Evolutionary conservation across 371 early-diverging fungal genomes (phyloP), one percentile per base, ranked within the genome.

Genomic region (Entomophthora muscae): DNA sequence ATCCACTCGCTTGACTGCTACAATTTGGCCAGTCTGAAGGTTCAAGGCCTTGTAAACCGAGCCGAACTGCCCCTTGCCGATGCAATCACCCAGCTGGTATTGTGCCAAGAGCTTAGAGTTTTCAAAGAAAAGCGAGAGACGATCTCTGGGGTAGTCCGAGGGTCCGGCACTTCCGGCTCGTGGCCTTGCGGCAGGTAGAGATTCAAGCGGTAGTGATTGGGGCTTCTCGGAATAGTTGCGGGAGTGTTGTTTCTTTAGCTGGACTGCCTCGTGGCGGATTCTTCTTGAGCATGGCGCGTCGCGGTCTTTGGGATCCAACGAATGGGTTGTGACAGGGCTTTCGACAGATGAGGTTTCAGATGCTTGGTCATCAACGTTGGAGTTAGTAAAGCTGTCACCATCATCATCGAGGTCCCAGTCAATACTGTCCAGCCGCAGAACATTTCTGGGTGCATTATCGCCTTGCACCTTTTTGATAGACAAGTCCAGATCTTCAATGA

Each of bases 41-140:
- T 94, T 88, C 12, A 95, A 75, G 1, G 87, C 91, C 32, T 89
- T 78, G 69, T 89, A 88, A 0, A 94, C 95, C 0, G 85, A 71
- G 7, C 91, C 95, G 70, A 91, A 92, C 53, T 91, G 92, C 1
- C 95, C 95, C 67, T 87, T 84, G 1, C 95, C 95, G 29, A 94
- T 88, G 64, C 89, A 90, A 64, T 90, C 88, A 5, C 93, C 92
- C 10, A 90, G 76, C 77, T 91, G 87, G 78, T 81, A 66, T 57
- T 66, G 55, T 24, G 63, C n/a, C 12, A 53, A 5, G 26, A 30
- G 31, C 22, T 31, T 31, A 29, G 53, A n/a, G 2, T 51, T 5
- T 12, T 23, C 53, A 62, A 52, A 26, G 42, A 33, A 52, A 12
- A 62, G 28, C 23, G 62, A 62, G 5, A 62, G 24, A 1, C 62